Conservation (phyloP, 108 stramenopile genomes). For the Chaetoceros tenuissimus region DNA sequence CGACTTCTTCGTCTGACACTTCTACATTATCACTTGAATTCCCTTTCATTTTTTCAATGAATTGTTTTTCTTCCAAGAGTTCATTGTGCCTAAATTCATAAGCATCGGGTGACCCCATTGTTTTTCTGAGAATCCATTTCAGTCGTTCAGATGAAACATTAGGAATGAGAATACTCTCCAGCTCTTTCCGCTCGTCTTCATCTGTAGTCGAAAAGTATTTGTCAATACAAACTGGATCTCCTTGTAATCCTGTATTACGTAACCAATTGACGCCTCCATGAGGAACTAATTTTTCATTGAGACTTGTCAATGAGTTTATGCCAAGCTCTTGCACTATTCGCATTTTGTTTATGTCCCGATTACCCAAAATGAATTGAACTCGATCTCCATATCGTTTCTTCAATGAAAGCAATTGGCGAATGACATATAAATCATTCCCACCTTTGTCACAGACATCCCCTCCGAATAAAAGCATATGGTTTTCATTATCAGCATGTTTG, state of each 20-base stretch:
- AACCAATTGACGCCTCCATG: slow-evolving; percentile 73
- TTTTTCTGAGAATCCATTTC: slow-evolving; percentile 62
- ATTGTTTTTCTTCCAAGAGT: slow-evolving; percentile 29
- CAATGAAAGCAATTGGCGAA: slow-evolving; percentile 69
- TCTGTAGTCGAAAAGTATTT: slow-evolving; percentile 1
- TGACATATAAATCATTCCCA: slow-evolving; percentile 72
- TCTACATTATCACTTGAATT: neutral
- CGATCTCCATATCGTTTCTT: slow-evolving; percentile 55
- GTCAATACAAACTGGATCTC: slow-evolving; percentile 25
- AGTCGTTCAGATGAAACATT: slow-evolving; percentile 43
- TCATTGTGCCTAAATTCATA: slow-evolving; percentile 63
- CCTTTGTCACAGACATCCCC: slow-evolving; percentile 89
- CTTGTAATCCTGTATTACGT: slow-evolving; percentile 30
- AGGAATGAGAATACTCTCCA: slow-evolving; percentile 7
- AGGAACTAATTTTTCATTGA: slow-evolving; percentile 15
- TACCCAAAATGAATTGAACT: slow-evolving; percentile 79
- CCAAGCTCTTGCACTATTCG: slow-evolving; percentile 66
- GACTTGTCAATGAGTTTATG: neutral
- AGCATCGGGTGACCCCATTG: slow-evolving; percentile 78
- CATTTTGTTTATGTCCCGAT: slow-evolving; percentile 88
- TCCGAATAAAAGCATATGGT: slow-evolving; percentile 39
- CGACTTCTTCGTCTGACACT: slow-evolving; percentile 54
- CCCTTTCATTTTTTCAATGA: neutral
- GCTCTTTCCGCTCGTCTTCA: neutral
- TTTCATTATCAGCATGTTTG: slow-evolving; percentile 3